Evolutionary conservation across 2,329 filamentous ascomycete genomes (phyloP), one percentile per base, ranked within the genome.

Genomic region (Juglanconis juglandina): DNA sequence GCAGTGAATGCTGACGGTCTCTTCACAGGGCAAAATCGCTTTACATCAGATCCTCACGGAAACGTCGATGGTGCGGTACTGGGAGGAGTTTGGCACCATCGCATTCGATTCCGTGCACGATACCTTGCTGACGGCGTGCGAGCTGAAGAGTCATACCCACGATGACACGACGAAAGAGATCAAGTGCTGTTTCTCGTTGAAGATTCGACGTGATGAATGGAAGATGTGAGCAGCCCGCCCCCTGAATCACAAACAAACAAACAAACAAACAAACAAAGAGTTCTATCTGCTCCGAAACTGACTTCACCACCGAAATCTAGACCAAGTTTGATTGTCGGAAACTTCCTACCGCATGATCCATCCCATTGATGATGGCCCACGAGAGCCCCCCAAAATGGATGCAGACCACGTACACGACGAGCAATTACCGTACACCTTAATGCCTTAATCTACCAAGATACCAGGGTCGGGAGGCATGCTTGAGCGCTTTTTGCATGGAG

Each of bases 1-100:
- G 14, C 33, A 41, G 10, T 17, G 41, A 51, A 50, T 42, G 30
- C 54, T 55, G 33, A 55, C 55, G 61, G 67, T 17, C 17, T 17
- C 54, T n/a, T 4, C 34, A 52, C 63, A 96, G 93, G 95, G 95
- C 63, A 96, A 96, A 69, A 88, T 98, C 65, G 91, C 95, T 11
- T 84, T 99, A 52, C 95, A 99, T 72, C 93, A 99, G 73, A 96
- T 99, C 64, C 86, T 99, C 49, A 92, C 92, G 2, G 95, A 99
- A 77, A 92, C 96, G 63, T 96, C 93, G 46, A 85, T 96, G 63
- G 95, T 98, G 58, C 91, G 91, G 68, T 99, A 99, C 70, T 99
- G 95, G 95, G 95, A 99, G 75, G 96, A 99, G 70, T 99, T 99
- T 70, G 93, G 94, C 54, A 94, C 92, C 5, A 98, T 99, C 68